Percentiles rank a stretch among this genome's conserved stretches.
phyloP scores from a whole-genome alignment of 176 grass and related monocot species.

The Paspalum vaginatum region DNA sequence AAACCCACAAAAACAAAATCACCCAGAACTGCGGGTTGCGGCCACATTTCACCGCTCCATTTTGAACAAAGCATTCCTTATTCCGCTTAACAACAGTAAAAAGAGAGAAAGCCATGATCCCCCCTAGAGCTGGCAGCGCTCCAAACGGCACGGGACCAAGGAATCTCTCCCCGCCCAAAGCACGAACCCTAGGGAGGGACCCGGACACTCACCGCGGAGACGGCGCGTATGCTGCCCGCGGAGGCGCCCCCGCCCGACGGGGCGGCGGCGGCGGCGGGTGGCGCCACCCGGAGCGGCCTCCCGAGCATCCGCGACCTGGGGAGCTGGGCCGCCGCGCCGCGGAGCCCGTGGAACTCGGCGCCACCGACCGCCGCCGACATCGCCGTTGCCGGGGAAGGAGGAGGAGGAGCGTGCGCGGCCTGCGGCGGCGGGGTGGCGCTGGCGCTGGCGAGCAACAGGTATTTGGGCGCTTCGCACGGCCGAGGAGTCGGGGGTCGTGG shows the following conservation, averaged over 20 bases:
- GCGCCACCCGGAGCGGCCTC: constrained; percentile 43
- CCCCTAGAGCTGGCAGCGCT: not conserved
- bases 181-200: not conserved
- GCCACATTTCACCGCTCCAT: not conserved
- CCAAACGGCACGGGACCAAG: not conserved
- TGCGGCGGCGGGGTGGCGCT: not conserved
- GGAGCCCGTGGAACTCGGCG: constrained; percentile 43
- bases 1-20: not conserved
- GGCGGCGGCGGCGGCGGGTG: constrained; percentile 20
- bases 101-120: not conserved
- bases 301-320: constrained; percentile 51
- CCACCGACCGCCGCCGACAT: constrained; percentile 50
- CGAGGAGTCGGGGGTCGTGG: not conserved
- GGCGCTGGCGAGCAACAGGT: constrained; percentile 11
- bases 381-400: not conserved
- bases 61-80: not conserved
- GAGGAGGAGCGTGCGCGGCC: not conserved
- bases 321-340: constrained; percentile 28
- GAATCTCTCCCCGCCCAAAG: not conserved
- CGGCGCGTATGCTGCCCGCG: constrained; percentile 48
- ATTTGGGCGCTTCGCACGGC: constrained; percentile 22
- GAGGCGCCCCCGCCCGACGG: constrained; percentile 7
- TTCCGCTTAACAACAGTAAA: not conserved
- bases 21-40: not conserved
- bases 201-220: constrained; percentile 46